These are phyloP conservation scores for Xylariaceae sp. DNA, from an alignment of 2,329 filamentous ascomycete genomes.

Conservation along the genomic window DNA sequence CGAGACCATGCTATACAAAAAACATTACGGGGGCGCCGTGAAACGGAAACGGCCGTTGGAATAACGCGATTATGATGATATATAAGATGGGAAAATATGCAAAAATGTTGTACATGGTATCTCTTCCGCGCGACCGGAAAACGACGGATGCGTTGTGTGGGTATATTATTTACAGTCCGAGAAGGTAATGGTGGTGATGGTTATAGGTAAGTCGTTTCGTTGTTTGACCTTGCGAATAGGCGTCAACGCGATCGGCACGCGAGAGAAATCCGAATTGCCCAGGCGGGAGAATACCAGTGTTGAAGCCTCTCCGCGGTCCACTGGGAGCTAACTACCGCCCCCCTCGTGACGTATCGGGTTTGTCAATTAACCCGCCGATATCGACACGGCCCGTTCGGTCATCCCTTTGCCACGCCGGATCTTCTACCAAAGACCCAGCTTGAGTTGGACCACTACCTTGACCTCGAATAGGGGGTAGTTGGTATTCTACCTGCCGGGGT, in stretches of 20 bases:
- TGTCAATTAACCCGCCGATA: conserved; percentile 65
- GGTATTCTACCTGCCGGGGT: conserved; percentile 40
- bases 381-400: conserved; percentile 59
- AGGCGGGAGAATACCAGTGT: conserved; percentile 1
- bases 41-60: conserved; percentile 11
- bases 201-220: conserved; percentile 12
- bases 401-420: conserved; percentile 45
- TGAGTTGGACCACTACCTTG: conserved; percentile 40
- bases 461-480: conserved; percentile 45
- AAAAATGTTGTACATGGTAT: conserved; percentile 40
- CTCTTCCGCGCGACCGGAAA: conserved; percentile 34
- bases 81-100: conserved; percentile 22
- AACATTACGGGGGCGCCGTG: conserved; percentile 10
- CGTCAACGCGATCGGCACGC: conserved; percentile 5
- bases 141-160: conserved; percentile 30
- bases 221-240: conserved; percentile 16
- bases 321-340: conserved; percentile 26
- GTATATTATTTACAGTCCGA: conserved; percentile 36
- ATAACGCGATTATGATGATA: conserved; percentile 6
- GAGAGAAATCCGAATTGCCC: conserved; percentile 7
- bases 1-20: conserved; percentile 23
- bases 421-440: conserved; percentile 27
- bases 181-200: conserved; percentile 6
- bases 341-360: conserved; percentile 46
- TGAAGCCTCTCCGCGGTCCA: conserved; percentile 5